phyloP scores from a whole-genome alignment of 1,284 basidiomycete genomes.

The Cerrena zonata region DNA sequence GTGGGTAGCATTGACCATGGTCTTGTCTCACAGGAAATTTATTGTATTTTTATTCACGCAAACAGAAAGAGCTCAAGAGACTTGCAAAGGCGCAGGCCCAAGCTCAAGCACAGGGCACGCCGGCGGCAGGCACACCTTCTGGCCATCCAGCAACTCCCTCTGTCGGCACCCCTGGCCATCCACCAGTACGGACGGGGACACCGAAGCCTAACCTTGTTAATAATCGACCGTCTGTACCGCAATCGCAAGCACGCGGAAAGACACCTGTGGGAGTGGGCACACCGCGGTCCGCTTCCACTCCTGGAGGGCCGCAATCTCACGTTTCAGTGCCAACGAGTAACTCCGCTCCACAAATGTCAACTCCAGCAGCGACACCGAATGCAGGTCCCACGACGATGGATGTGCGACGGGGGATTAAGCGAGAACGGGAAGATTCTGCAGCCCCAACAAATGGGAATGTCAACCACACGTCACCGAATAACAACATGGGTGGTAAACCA shows the following conservation, averaged over 20 bases:
- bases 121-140: constrained; percentile 24
- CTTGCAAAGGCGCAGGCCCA: constrained; percentile 59
- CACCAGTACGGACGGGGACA: constrained; percentile 23
- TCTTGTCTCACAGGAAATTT: no score
- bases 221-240: constrained; percentile 12
- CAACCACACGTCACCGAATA: constrained; percentile 15
- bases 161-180: constrained; percentile 14
- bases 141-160: constrained; percentile 25
- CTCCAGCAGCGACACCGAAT: constrained; percentile 23
- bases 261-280: constrained; percentile 27
- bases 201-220: constrained; percentile 16
- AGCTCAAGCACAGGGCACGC: constrained; percentile 30
- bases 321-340: background rate
- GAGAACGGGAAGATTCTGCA: constrained; percentile 26
- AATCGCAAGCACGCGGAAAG: constrained; percentile 29
- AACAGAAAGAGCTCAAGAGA: constrained; percentile 68
- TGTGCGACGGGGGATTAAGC: constrained; percentile 44
- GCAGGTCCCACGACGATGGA: constrained; percentile 18
- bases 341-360: constrained; percentile 12
- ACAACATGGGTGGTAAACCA: background rate
- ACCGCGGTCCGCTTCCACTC: constrained; percentile 35
- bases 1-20: constrained; percentile 36
- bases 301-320: constrained; percentile 1
- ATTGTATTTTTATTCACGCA: background rate
- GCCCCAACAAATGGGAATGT: constrained; percentile 13